Base-by-base conservation (phyloP, 768 basidiomycete genomes). In the Exsudoporus frostii region DNA sequence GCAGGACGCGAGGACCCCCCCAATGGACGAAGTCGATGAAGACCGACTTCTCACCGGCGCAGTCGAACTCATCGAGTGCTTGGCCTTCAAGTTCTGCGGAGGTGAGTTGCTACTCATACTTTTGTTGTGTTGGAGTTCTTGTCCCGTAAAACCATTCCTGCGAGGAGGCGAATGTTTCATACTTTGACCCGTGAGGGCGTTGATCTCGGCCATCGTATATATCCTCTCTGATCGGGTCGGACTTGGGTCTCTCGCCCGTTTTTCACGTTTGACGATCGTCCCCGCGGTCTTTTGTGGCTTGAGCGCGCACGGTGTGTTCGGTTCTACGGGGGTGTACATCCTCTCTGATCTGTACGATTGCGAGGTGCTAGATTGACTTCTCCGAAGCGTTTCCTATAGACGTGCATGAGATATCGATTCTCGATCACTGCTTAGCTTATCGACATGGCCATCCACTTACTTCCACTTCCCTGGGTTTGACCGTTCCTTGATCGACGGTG, bases 1-100 rank as follows among this genome's bases (percentile, higher is more conserved):
- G 63, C 86, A 89, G 5, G 84, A 78, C 1, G 74, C 67, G 15
- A 90, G 76, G 34, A 88, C 69, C 2, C 71, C 65, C 53, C 84
- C 81, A 20, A 89, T 61, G 17, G 74, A 69, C 25, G 74, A 70
- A 20, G 64, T 67, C 15, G 70, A 75, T 7, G 77, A 71, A 17
- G 76, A 70, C 42, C 64, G 66, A 43, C 63, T 58, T 46, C 64
- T 64, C 39, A 29, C 34, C 2, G 49, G 42, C 27, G 27, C 46
- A 30, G 60, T 56, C 14, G 58, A 53, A 41, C 50, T 60, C 19
- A 40, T 48, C 36, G 41, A 19, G n/a, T 53, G 47, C 20, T 54
- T 59, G 30, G 34, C 34, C 22, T 52, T 63, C 42, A 22, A 14
- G 44, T 57, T 59, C 22, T 56, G 54, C 13, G 46, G 54, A 57